A percentile compares a stretch with the other conserved stretches of the same genome.
Evolutionary conservation across 1,284 basidiomycete genomes (phyloP).

Genomic region (Ustilago bromivora): DNA sequence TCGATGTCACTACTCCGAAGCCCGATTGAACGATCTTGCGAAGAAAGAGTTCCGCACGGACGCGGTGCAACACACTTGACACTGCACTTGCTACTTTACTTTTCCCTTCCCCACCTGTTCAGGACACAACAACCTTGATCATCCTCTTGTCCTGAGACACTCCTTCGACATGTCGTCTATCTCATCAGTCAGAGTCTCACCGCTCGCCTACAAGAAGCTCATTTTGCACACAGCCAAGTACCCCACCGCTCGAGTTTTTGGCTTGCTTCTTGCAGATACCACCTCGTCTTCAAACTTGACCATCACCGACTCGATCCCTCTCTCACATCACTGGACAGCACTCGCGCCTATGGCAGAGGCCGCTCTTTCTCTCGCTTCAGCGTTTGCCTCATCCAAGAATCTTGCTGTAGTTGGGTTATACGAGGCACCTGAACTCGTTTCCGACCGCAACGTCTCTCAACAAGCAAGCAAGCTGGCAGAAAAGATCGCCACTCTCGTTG

Average conservation of each 20-base stretch:
- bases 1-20: too few relatives aligned
- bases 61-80: conserved; percentile 12
- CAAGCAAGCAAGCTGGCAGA: conserved; percentile 40
- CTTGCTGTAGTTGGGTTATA: conserved; percentile 37
- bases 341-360: conserved; percentile 48
- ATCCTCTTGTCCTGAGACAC: not conserved
- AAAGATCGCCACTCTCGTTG: conserved; percentile 29
- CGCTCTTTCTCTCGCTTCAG: conserved; percentile 32
- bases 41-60: conserved; percentile 44
- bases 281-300: conserved; percentile 6
- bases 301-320: conserved; percentile 36
- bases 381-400: conserved; percentile 24
- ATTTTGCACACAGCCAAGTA: conserved; percentile 49
- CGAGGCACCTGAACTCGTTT: conserved; percentile 44
- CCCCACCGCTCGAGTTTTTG: conserved; percentile 41
- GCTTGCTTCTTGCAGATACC: conserved; percentile 34
- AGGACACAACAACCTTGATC: not conserved
- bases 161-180: conserved; percentile 22
- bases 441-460: conserved; percentile 22
- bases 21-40: conserved; percentile 9
- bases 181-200: conserved; percentile 24
- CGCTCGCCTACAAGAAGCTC: conserved; percentile 49
- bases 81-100: not conserved
- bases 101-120: not conserved
- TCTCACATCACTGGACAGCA: conserved; percentile 52